Base-by-base conservation (phyloP, 176 grass and related monocot species). In the Luzula sylvatica region DNA sequence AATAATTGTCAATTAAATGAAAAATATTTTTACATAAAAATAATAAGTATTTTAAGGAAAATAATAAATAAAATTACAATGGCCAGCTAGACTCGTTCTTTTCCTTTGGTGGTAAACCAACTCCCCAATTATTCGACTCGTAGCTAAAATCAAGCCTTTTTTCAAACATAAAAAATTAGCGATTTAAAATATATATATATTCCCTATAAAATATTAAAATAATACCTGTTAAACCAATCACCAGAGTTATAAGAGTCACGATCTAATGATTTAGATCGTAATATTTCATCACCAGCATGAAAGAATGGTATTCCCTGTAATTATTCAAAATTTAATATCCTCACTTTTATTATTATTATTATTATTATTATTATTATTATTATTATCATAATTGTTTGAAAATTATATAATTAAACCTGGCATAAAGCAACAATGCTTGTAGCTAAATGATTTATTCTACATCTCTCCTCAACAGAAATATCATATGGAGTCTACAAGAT, bases 191-290 rank as follows among this genome's bases (percentile, higher is more conserved):
- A 26, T 52, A 44, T 15, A 25, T 41, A 22, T 56, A 35, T 18
- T 46, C 17, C n/a, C 11, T 65, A 68, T 13, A 13, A 56, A 6
- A 44, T 55, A 72, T 35, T 8, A 8, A 49, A 8, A 79, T 38
- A 94, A 79, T 38, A 94, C 88, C 74, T 95, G 79, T 87, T 95
- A 71, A 95, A 95, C 88, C 88, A 95, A 75, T 95, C 88, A 66
- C 79, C 83, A 54, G 88, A 87, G 57, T 95, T 81, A 55, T 84
- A 95, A 3, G 88, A 95, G 78, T 95, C 88, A 68, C 88, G 83
- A 70, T 95, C 88, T 38, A 95, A 66, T 20, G 83, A 95, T 61
- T 95, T 95, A n/a, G 88, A 87, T 58, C 83, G 71, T 39, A 95
- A 55, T 68, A 95, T 76, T 73, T 81, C 88, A 72, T 95, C 88